These are phyloP conservation scores for Moricandia arvensis DNA, from an alignment of 345 rosid genomes.

Conservation along the genomic window DNA sequence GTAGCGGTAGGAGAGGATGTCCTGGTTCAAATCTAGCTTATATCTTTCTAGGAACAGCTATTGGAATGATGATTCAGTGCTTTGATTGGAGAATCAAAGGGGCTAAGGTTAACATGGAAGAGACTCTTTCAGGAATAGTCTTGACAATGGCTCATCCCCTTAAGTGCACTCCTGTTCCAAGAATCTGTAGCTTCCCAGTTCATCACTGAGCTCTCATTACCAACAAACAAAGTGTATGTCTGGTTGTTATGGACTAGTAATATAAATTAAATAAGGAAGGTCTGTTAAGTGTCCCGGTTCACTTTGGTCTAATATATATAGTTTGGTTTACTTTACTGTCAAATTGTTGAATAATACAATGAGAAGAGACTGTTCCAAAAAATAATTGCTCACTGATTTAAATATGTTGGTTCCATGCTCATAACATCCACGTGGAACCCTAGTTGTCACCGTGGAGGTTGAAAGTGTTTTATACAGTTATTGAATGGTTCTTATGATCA, in stretches of 20 bases:
- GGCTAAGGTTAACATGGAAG: conserved; percentile 25
- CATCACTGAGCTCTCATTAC: not conserved
- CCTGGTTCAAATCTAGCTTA: conserved; percentile 38
- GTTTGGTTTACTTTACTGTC: not conserved
- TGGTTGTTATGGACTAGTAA: not conserved
- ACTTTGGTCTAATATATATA: not conserved
- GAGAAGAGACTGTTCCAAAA: not conserved
- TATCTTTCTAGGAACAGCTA: conserved; percentile 8
- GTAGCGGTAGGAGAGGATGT: conserved; percentile 63
- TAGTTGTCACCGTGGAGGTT: not conserved
- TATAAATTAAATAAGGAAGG: not conserved
- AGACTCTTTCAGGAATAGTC: not conserved
- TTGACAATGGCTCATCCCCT: conserved; percentile 26
- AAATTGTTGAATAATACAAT: not conserved
- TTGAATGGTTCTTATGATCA: not conserved
- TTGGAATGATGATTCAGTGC: conserved; percentile 36
- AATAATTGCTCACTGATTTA: not conserved
- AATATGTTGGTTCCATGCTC: not conserved
- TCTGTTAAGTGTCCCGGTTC: not conserved
- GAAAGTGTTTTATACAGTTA: not conserved
- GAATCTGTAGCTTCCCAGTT: not conserved
- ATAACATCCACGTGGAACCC: conserved; percentile 1
- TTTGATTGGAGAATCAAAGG: conserved; percentile 43
- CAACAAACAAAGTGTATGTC: not conserved
- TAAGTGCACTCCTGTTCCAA: conserved; percentile 3